A percentile compares a stretch with the other conserved stretches of the same genome.
These are phyloP conservation scores for Juglanconis oblonga DNA, from an alignment of 2,329 filamentous ascomycete species.

Conservation along the genomic window DNA sequence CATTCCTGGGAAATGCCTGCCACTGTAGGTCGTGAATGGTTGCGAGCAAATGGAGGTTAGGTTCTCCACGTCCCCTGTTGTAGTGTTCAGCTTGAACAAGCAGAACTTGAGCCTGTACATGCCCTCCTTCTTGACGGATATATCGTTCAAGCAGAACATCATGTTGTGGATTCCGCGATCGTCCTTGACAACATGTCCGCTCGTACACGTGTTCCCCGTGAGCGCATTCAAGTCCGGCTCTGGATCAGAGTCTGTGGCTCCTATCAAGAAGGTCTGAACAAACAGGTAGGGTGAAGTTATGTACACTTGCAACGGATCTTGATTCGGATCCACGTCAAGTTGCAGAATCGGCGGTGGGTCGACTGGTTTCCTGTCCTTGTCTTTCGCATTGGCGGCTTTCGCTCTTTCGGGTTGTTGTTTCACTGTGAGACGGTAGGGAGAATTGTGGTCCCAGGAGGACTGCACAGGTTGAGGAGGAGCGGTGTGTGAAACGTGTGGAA, in stretches of 20 bases:
- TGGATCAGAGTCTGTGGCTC: constrained; percentile 13
- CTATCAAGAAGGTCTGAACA: constrained; percentile 23
- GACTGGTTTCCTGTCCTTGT: constrained; percentile 74
- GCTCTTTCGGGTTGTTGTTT: constrained; percentile 19
- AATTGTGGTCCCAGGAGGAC: constrained; percentile 14
- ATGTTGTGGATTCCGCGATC: constrained; percentile 27
- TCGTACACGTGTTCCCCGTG: constrained; percentile 36
- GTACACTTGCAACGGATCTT: constrained; percentile 54
- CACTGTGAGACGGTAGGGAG: constrained; percentile 16
- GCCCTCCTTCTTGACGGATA: constrained; percentile 75
- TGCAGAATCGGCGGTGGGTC: constrained; percentile 85
- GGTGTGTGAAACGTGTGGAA: constrained; percentile 8
- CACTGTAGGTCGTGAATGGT: constrained; percentile 62
- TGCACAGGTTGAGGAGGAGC: neutral
- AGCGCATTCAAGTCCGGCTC: constrained; percentile 18
- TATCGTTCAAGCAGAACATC: constrained; percentile 50
- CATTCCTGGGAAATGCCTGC: constrained; percentile 76
- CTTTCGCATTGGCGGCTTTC: constrained; percentile 19
- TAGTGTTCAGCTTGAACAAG: constrained; percentile 63
- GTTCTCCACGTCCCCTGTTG: constrained; percentile 14
- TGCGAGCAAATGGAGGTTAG: constrained; percentile 52
- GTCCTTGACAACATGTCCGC: constrained; percentile 39
- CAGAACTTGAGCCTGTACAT: constrained; percentile 72
- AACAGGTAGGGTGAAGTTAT: constrained; percentile 35
- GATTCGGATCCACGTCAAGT: constrained; percentile 49